Percentiles rank a stretch among this genome's conserved stretches.
phyloP scores from a whole-genome alignment of 2,329 filamentous ascomycete genomes.

The Paraphaeosphaeria sporulosa region DNA sequence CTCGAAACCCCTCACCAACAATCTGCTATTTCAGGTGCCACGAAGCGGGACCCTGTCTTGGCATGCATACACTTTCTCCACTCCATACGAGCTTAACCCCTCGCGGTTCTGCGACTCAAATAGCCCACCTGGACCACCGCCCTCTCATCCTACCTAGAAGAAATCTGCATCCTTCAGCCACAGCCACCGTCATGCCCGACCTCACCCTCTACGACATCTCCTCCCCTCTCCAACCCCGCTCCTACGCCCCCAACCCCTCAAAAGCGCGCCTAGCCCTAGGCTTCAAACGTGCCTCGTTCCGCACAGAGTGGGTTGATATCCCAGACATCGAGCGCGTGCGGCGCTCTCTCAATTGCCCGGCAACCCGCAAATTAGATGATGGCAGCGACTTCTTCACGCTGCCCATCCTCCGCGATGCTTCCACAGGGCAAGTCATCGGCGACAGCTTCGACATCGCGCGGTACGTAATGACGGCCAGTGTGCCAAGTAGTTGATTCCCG shows the following conservation, averaged over 20 bases:
- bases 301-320: constrained; percentile 62
- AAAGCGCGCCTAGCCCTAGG: constrained; percentile 50
- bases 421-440: constrained; percentile 53
- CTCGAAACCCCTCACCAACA: background rate
- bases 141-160: too few relatives aligned
- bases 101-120: background rate
- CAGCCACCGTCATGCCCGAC: constrained; percentile 22
- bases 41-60: background rate
- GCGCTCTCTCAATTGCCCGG: constrained; percentile 53
- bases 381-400: constrained; percentile 66
- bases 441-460: constrained; percentile 75
- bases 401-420: constrained; percentile 57
- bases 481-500: too few relatives aligned
- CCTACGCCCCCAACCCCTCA: constrained; percentile 60
- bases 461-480: too few relatives aligned
- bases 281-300: background rate
- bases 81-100: background rate
- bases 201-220: constrained; percentile 60
- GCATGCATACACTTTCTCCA: constrained; percentile 1
- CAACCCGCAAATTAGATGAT: constrained; percentile 61
- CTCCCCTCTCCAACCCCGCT: constrained; percentile 47
- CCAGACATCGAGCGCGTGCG: constrained; percentile 62
- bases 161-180: too few relatives aligned
- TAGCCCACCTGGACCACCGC: too few relatives aligned
- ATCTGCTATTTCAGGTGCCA: background rate